Percentiles rank a stretch among this genome's conserved stretches.
phyloP scores from a whole-genome alignment of 2,329 filamentous ascomycete species.

The Hymenoscyphus fructigenus region DNA sequence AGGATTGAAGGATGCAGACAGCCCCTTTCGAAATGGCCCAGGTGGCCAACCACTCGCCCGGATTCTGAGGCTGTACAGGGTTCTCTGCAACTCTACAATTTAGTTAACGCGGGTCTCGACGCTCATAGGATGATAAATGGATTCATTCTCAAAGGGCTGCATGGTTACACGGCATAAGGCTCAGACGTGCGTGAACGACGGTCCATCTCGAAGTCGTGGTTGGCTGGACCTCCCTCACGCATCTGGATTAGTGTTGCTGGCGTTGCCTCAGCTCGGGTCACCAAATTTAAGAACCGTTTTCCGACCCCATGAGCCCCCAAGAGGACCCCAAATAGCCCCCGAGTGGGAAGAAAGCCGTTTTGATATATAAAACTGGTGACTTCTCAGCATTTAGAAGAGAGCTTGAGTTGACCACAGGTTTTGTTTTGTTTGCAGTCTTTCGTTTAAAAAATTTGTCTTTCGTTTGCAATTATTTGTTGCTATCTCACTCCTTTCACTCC shows the following conservation, averaged over 20 bases:
- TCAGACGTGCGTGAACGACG: background rate
- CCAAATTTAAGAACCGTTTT: background rate
- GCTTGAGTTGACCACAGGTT: background rate
- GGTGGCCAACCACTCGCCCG: background rate
- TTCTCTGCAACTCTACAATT: background rate
- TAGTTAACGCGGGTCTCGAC: background rate
- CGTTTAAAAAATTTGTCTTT: background rate
- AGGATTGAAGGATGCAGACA: background rate
- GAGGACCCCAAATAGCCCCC: background rate
- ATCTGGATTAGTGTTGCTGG: background rate
- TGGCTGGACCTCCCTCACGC: background rate
- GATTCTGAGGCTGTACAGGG: background rate
- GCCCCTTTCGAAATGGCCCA: background rate
- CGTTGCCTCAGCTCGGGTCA: background rate
- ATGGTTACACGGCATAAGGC: background rate
- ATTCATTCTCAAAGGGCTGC: background rate
- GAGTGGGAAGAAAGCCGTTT: background rate
- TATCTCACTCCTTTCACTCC: background rate
- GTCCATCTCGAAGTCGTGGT: background rate
- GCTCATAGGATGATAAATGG: background rate
- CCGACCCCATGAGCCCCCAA: background rate
- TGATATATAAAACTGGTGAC: background rate
- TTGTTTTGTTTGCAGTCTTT: conserved; percentile 7
- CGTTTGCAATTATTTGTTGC: background rate
- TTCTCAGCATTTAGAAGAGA: background rate